Evolutionary conservation across 2,329 filamentous ascomycete genomes (phyloP).

Genomic region (Corinectria fuckeliana): DNA sequence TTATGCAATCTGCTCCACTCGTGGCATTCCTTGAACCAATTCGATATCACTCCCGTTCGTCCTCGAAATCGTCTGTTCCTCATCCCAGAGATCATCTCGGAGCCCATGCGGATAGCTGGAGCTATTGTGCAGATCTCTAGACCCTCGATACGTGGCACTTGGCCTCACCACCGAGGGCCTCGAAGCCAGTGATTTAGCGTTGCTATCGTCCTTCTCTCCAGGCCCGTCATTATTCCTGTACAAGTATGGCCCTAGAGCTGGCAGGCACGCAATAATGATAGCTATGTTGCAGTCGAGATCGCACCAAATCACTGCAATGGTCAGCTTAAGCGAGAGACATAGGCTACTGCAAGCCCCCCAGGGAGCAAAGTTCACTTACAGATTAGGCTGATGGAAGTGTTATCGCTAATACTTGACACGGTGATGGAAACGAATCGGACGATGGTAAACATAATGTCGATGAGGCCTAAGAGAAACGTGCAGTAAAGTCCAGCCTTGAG

Average conservation of each 20-base stretch:
- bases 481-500: constrained; percentile 2
- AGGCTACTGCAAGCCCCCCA: background rate
- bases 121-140: background rate
- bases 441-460: constrained; percentile 30
- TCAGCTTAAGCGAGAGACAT: background rate
- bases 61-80: background rate
- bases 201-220: background rate
- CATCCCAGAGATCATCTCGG: background rate
- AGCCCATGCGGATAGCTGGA: background rate
- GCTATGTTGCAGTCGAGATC: constrained; percentile 25
- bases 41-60: background rate
- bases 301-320: constrained; percentile 20
- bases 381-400: constrained; percentile 25
- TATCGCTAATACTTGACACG: background rate
- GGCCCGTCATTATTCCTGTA: background rate
- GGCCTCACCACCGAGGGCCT: background rate
- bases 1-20: background rate
- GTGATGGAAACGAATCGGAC: constrained; percentile 28
- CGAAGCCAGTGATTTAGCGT: background rate
- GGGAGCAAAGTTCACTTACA: constrained; percentile 7
- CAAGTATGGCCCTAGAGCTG: constrained; percentile 30
- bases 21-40: background rate
- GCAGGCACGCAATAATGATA: constrained; percentile 30
- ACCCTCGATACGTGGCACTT: background rate
- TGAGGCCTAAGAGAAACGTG: constrained; percentile 24